These are phyloP conservation scores for Fusarium sp. DNA, from an alignment of 2,329 filamentous ascomycete species.

Conservation along the genomic window DNA sequence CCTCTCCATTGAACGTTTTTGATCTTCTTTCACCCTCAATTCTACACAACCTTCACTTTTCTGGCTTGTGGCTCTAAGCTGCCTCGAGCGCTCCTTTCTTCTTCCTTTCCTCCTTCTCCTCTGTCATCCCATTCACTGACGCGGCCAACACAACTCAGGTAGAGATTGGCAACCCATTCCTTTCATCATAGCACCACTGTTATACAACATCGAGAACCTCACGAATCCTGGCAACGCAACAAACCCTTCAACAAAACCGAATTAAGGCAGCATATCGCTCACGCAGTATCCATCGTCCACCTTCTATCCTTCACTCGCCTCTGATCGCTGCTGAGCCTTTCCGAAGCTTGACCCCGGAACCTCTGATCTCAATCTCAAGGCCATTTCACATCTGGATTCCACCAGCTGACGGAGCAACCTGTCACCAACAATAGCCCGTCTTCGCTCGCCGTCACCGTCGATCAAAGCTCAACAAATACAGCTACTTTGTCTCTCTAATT, in stretches of 20 bases:
- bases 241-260: conserved; percentile 21
- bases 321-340: background rate
- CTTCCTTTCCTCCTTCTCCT: conserved; percentile 5
- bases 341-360: background rate
- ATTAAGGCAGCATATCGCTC: conserved; percentile 38
- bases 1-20: conserved; percentile 5
- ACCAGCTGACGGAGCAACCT: background rate
- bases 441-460: background rate
- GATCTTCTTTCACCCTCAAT: conserved; percentile 12
- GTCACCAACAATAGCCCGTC: background rate
- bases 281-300: conserved; percentile 31
- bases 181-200: conserved; percentile 26
- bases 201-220: conserved; percentile 11
- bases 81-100: conserved; percentile 23
- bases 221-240: conserved; percentile 17
- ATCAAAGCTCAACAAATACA: background rate
- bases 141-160: conserved; percentile 9
- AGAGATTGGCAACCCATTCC: conserved; percentile 23
- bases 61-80: conserved; percentile 6
- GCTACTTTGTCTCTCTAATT: background rate
- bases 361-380: background rate
- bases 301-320: conserved; percentile 5
- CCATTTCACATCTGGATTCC: background rate
- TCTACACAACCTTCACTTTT: conserved; percentile 24
- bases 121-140: background rate